phyloP scores from a whole-genome alignment of 306 rosid genomes.

The Vigna nakashimae region DNA sequence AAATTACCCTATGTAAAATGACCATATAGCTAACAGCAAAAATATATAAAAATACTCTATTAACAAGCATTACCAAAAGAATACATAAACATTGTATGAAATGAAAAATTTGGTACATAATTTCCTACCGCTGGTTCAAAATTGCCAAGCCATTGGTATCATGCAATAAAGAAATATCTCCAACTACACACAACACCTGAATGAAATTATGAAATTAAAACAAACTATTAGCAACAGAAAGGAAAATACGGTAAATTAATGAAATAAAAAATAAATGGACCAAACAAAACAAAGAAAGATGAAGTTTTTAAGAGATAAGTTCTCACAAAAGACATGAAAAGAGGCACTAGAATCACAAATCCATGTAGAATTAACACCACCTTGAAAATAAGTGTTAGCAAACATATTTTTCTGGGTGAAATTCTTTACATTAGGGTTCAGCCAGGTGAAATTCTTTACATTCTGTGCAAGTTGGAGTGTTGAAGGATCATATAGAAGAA shows the following conservation, averaged over 20 bases:
- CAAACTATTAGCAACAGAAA: conserved; percentile 33
- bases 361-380: too few species aligned
- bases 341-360: too few species aligned
- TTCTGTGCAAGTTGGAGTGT: too few species aligned
- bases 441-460: too few species aligned
- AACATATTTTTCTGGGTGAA: too few species aligned
- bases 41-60: not conserved
- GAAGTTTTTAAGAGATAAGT: not conserved
- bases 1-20: not conserved
- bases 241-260: conserved; percentile 7
- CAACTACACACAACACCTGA: conserved; percentile 86
- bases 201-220: conserved; percentile 42
- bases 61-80: conserved; percentile 3
- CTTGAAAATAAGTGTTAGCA: too few species aligned
- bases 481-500: too few species aligned
- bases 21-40: not conserved
- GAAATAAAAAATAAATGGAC: not conserved
- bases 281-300: conserved; percentile 18
- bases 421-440: too few species aligned
- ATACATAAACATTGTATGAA: conserved; percentile 1
- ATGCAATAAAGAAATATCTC: conserved; percentile 93
- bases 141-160: conserved; percentile 93
- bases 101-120: conserved; percentile 41
- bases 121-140: conserved; percentile 74
- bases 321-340: not conserved